A percentile compares a stretch with the other conserved stretches of the same genome.
phyloP scores from a whole-genome alignment of 2,329 filamentous ascomycete genomes.

The Eurotiales sp. region DNA sequence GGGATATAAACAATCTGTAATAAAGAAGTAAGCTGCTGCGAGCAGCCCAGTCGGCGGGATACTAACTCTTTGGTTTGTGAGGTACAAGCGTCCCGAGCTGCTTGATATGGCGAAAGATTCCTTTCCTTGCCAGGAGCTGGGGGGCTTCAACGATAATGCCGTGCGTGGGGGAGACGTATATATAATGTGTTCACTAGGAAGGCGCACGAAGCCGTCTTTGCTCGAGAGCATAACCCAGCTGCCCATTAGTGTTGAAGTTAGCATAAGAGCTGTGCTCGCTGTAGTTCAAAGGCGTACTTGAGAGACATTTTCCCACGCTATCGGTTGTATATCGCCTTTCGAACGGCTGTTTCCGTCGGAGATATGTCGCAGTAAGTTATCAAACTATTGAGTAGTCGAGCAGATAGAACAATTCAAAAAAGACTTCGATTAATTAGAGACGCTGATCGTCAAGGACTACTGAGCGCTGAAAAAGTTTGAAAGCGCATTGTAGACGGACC shows the following conservation, averaged over 20 bases:
- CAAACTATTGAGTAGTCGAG: not conserved
- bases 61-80: conserved; percentile 80
- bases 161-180: conserved; percentile 78
- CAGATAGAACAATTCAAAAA: not conserved
- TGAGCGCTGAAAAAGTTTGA: conserved; percentile 6
- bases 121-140: conserved; percentile 61
- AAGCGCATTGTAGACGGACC: conserved; percentile 12
- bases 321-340: not conserved
- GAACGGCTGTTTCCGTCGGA: not conserved
- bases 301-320: conserved; percentile 32
- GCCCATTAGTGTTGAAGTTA: conserved; percentile 21
- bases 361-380: not conserved
- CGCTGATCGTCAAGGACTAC: not conserved
- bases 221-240: conserved; percentile 93
- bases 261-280: conserved; percentile 11
- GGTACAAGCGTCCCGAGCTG: conserved; percentile 69
- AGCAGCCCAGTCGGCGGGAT: conserved; percentile 11
- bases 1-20: conserved; percentile 82
- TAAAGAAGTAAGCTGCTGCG: conserved; percentile 14
- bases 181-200: conserved; percentile 78
- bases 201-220: conserved; percentile 68
- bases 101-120: conserved; percentile 67
- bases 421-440: not conserved
- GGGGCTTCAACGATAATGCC: conserved; percentile 68
- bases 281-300: conserved; percentile 31